Evolutionary conservation across 495 filamentous ascomycete genomes (phyloP).

Genomic region (Aspergillus sclerotiicarbonarius): DNA sequence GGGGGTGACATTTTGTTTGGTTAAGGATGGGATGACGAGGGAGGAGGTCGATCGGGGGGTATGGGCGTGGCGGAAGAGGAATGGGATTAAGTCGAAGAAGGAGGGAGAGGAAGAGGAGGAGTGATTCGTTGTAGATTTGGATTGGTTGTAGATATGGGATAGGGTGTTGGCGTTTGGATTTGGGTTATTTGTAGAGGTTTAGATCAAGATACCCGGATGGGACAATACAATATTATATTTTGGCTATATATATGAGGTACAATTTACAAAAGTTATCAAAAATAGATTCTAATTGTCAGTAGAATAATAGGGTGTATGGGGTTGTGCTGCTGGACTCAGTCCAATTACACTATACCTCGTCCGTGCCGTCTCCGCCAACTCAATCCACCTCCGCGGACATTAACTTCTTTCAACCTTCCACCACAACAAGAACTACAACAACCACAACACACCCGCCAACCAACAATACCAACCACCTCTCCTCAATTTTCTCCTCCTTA

Average conservation of each 20-base stretch:
- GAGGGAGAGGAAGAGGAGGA: conserved; percentile 4
- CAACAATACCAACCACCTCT: too few species aligned
- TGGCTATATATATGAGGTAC: not conserved
- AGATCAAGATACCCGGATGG: conserved; percentile 8
- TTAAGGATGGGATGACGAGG: conserved; percentile 75
- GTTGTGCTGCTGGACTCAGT: too few species aligned
- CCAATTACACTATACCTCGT: too few species aligned
- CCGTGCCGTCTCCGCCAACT: not conserved
- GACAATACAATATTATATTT: too few species aligned
- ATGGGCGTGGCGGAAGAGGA: conserved; percentile 75
- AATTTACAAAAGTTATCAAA: not conserved
- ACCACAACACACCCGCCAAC: not conserved
- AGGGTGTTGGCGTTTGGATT: not conserved
- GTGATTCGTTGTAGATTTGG: not conserved
- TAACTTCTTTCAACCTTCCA: not conserved
- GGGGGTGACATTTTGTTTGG: conserved; percentile 79
- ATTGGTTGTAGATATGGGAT: not conserved
- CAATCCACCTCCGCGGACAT: not conserved
- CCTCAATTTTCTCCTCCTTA: too few species aligned
- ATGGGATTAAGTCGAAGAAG: conserved; percentile 43
- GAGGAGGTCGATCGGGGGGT: conserved; percentile 79
- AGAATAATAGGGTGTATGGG: too few species aligned
- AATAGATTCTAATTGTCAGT: too few species aligned
- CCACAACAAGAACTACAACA: conserved; percentile 1
- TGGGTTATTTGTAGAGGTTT: not conserved